Base-by-base conservation (phyloP, 805 yeast species). In the Schwanniomyces yamadae region DNA sequence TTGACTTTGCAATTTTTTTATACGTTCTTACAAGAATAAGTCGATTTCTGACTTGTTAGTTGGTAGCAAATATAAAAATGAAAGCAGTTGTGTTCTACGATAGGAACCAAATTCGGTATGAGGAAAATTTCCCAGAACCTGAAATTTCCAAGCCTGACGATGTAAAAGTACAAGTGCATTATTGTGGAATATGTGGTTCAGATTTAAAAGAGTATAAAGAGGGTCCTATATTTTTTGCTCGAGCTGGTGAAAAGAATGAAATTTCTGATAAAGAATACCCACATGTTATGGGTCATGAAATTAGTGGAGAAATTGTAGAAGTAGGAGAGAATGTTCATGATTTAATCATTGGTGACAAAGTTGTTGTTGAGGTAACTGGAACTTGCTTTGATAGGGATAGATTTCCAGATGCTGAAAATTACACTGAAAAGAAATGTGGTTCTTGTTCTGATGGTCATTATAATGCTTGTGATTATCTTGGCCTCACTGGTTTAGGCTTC, bases 141-240 rank as follows among this genome's bases (percentile, higher is more conserved):
- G 11, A 52, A 34, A 34, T 50, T 15, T 22, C 42, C 31, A 42
- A 45, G 24, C 48, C 54, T 3, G 50, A 49, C 26, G 84, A 79
- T 44, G 70, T 80, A 17, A 82, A 77, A 46, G 63, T 80, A 33
- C 77, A 77, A 53, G 68, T 77, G 32, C 75, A 74, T 43, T 74
- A 75, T 44, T 78, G 84, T 57, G 85, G 85, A 49, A 63, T 80
- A 19, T 80, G 86, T 54, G 83, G 82, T 18, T 67, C 78, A 5
- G 86, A 80, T 46, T 61, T 75, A 33, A 84, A 78, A 49, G 68
- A 81, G 52, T 78, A 65, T 45, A 45, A 60, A 18, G 77, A 72
- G 18, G 82, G 81, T 1, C 84, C 86, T 7, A 75, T 76, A 37
- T 78, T 80, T 51, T 77, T 77, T 57, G 70, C 67, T 4, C 54